Evolutionary conservation across 2,329 filamentous ascomycete species (phyloP).

Genomic region (Pezicula neosporulosa): DNA sequence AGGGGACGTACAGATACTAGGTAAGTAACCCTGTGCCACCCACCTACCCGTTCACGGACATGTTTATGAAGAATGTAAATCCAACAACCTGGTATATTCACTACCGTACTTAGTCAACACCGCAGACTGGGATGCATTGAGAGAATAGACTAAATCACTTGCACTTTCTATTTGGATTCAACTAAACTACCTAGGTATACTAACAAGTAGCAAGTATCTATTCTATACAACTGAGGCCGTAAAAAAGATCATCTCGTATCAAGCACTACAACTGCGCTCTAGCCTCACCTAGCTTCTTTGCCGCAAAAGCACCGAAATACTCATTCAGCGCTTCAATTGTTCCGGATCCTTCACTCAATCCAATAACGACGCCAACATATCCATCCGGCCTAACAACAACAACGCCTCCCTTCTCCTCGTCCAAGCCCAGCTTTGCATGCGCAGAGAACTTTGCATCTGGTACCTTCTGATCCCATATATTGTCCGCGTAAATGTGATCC

Average conservation of each 20-base stretch:
- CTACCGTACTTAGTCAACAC: no score
- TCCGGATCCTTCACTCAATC: conserved; percentile 69
- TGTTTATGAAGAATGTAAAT: no score
- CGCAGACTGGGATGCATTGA: no score
- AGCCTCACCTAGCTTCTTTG: conserved; percentile 49
- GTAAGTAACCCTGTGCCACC: no score
- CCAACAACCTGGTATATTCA: no score
- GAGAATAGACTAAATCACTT: no score
- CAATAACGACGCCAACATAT: conserved; percentile 75
- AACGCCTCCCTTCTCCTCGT: conserved; percentile 69
- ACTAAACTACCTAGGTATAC: neutral
- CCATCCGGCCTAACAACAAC: conserved; percentile 85
- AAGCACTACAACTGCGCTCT: conserved; percentile 34
- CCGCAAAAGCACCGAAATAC: conserved; percentile 74
- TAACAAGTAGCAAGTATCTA: neutral
- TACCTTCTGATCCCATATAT: conserved; percentile 69
- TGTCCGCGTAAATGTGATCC: conserved; percentile 83
- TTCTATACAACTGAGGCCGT: neutral
- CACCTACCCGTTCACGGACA: no score
- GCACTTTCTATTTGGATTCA: no score
- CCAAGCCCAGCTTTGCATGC: conserved; percentile 83
- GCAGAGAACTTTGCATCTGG: conserved; percentile 69
- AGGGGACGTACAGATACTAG: no score
- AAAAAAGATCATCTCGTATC: neutral
- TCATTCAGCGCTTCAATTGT: conserved; percentile 79